Evolutionary conservation across 768 basidiomycete species (phyloP).

Genomic region (Psilocybe cubensis): DNA sequence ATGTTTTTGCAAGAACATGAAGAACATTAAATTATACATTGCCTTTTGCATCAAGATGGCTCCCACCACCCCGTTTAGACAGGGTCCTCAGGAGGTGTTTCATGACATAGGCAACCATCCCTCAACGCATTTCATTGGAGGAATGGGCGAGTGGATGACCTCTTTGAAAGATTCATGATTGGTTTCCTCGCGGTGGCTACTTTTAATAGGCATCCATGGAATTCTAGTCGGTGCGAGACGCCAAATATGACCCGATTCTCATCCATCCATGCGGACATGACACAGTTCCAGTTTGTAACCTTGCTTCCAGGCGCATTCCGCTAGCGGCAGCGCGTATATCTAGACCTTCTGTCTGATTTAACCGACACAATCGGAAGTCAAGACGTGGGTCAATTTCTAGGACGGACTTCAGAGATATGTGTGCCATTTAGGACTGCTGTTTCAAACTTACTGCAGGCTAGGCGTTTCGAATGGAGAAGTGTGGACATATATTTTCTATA

Average conservation of each 20-base stretch:
- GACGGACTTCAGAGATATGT: not conserved
- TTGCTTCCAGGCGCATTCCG: not conserved
- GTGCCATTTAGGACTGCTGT: not conserved
- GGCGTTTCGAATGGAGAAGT: not conserved
- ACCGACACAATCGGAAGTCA: not conserved
- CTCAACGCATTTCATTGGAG: not conserved
- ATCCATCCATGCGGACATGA: not conserved
- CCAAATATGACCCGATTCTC: not conserved
- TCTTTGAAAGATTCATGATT: not conserved
- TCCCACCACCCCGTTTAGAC: not conserved
- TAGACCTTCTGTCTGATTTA: not conserved
- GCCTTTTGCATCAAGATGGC: not conserved
- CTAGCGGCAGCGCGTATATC: not conserved
- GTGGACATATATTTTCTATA: not conserved
- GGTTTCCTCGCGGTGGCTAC: not conserved
- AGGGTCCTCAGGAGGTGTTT: not conserved
- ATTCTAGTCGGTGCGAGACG: not conserved
- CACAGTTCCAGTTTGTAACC: not conserved
- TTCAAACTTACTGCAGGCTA: not conserved
- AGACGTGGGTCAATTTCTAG: not conserved
- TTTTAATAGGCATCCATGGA: not conserved
- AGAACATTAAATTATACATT: not conserved
- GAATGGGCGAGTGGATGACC: not conserved
- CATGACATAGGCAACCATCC: not conserved
- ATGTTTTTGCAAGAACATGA: not conserved